phyloP scores from a whole-genome alignment of 768 basidiomycete species.

The Tricholoma matsutake region DNA sequence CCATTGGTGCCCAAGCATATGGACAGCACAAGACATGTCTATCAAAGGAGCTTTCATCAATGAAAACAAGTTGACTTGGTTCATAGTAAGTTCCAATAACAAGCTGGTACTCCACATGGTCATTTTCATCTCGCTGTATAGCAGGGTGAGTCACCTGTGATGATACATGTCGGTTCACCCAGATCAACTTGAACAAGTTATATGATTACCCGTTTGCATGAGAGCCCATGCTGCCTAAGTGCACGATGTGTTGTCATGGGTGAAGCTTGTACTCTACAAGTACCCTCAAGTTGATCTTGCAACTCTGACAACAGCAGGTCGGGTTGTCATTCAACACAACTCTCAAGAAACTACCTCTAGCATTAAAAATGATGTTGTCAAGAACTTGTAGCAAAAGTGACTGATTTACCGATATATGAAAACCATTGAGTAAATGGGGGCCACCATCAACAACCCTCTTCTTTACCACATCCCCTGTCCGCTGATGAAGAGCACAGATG shows the following conservation, averaged over 20 bases:
- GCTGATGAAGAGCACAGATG: neutral
- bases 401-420: conserved; percentile 1
- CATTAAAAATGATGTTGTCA: neutral
- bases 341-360: conserved; percentile 13
- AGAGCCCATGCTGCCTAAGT: conserved; percentile 13
- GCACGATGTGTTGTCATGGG: conserved; percentile 14
- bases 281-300: conserved; percentile 11
- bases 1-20: conserved; percentile 25
- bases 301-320: conserved; percentile 19
- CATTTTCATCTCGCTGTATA: conserved; percentile 19
- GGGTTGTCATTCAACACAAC: conserved; percentile 14
- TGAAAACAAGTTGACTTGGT: conserved; percentile 24
- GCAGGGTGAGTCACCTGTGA: conserved; percentile 16
- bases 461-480: conserved; percentile 1
- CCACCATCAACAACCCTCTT: neutral
- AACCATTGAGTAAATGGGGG: neutral
- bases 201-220: conserved; percentile 12
- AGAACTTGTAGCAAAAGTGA: neutral
- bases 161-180: neutral
- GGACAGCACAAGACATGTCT: conserved; percentile 15
- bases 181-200: neutral
- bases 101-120: conserved; percentile 15
- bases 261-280: conserved; percentile 12
- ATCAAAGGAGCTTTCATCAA: conserved; percentile 30
- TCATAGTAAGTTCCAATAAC: conserved; percentile 17